These are phyloP conservation scores for Phytophthora multivora DNA, from an alignment of 352 stramenopile species.

Conservation along the genomic window DNA sequence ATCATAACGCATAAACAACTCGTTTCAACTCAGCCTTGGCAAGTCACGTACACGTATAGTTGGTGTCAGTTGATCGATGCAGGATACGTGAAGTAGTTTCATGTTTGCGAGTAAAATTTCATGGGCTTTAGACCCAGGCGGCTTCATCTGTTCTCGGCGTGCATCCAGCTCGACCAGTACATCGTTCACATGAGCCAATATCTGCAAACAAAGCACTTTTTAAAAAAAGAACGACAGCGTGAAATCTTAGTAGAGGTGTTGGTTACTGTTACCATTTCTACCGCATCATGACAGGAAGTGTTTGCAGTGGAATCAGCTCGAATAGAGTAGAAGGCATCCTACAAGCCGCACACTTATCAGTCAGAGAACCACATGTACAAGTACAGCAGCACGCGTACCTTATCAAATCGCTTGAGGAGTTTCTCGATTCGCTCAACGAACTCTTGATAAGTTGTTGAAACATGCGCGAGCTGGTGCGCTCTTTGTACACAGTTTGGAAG, in stretches of 20 bases:
- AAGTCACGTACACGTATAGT: slow-evolving; percentile 35
- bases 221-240: slow-evolving; percentile 2
- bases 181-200: slow-evolving; percentile 41
- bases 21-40: not conserved
- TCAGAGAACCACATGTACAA: too few relatives aligned
- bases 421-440: slow-evolving; percentile 45
- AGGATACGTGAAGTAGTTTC: slow-evolving; percentile 42
- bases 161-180: slow-evolving; percentile 52
- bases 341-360: not conserved
- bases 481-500: slow-evolving; percentile 34
- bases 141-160: slow-evolving; percentile 52
- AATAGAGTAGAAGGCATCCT: slow-evolving; percentile 26
- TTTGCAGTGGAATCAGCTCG: slow-evolving; percentile 10
- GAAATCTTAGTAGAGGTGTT: too few relatives aligned
- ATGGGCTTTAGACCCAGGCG: slow-evolving; percentile 46
- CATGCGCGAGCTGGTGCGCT: slow-evolving; percentile 30
- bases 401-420: slow-evolving; percentile 29
- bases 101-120: slow-evolving; percentile 44
- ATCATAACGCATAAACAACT: not conserved
- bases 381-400: slow-evolving; percentile 1
- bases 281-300: slow-evolving; percentile 22
- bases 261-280: slow-evolving; percentile 34
- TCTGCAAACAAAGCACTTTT: slow-evolving; percentile 15
- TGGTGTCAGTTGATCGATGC: slow-evolving; percentile 40
- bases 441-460: slow-evolving; percentile 38